Conservation (phyloP, 306 rosid species). For the Citrullus amarus region DNA sequence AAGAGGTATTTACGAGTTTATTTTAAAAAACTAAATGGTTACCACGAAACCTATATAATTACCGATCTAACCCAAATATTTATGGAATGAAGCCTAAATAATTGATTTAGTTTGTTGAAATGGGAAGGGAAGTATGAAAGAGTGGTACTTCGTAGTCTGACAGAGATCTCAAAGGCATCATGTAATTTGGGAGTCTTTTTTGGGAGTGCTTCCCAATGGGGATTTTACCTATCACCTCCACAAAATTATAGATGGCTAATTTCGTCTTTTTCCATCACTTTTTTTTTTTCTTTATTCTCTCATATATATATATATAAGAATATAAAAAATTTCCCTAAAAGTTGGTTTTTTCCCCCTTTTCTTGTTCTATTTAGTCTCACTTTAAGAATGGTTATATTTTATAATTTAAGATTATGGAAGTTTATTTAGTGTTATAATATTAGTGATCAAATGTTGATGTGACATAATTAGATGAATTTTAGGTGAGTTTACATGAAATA, state of each 20-base stretch:
- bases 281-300: neutral
- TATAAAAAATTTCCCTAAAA: no score
- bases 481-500: neutral
- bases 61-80: no score
- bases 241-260: conserved; percentile 8
- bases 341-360: neutral
- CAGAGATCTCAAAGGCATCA: conserved; percentile 25
- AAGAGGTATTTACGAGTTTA: no score
- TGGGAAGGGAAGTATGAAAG: no score
- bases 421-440: neutral
- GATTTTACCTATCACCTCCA: conserved; percentile 32
- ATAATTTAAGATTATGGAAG: neutral
- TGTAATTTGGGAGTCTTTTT: conserved; percentile 27
- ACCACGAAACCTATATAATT: no score
- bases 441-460: neutral
- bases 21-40: no score
- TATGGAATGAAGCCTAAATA: no score
- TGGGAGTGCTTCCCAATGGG: conserved; percentile 27
- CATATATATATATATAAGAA: no score
- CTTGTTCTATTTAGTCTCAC: neutral
- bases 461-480: neutral
- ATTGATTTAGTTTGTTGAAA: no score
- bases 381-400: no score
- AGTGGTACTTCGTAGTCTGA: conserved; percentile 7
- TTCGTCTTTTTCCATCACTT: neutral